Conservation (phyloP, 371 early-diverging fungal genomes). For the Circinella umbellata region DNA sequence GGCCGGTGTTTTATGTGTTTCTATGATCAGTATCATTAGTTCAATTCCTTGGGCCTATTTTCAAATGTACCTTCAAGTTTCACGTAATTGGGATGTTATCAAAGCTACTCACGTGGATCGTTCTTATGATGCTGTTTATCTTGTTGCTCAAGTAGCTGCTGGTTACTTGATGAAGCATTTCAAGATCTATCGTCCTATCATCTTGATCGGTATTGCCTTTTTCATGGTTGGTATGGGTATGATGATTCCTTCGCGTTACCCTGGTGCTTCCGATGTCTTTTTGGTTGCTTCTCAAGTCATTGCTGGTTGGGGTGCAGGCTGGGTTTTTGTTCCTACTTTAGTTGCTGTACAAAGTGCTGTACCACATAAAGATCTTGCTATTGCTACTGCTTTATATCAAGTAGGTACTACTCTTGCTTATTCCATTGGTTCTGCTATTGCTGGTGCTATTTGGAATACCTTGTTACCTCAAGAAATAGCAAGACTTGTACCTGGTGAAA, state of each 20-base stretch:
- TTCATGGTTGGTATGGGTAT: slow-evolving; percentile 46
- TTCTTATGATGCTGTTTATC: slow-evolving; percentile 45
- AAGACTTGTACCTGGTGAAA: slow-evolving; percentile 40
- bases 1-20: slow-evolving; percentile 40
- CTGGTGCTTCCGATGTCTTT: slow-evolving; percentile 41
- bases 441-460: slow-evolving; percentile 54
- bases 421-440: slow-evolving; percentile 48
- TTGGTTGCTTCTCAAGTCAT: slow-evolving; percentile 49
- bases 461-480: slow-evolving; percentile 39
- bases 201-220: slow-evolving; percentile 44
- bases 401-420: slow-evolving; percentile 40
- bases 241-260: slow-evolving; percentile 54
- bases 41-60: slow-evolving; percentile 47
- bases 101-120: slow-evolving; percentile 39
- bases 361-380: slow-evolving; percentile 38
- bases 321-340: slow-evolving; percentile 36
- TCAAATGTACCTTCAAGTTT: slow-evolving; percentile 43
- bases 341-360: slow-evolving; percentile 33
- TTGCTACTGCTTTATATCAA: slow-evolving; percentile 46
- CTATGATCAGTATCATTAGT: slow-evolving; percentile 43
- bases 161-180: slow-evolving; percentile 42
- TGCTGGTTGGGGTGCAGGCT: slow-evolving; percentile 51
- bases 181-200: slow-evolving; percentile 42
- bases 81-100: slow-evolving; percentile 29
- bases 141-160: slow-evolving; percentile 33